Base-by-base conservation (phyloP, 257 asterid species). In the Anisodus tanguticus region DNA sequence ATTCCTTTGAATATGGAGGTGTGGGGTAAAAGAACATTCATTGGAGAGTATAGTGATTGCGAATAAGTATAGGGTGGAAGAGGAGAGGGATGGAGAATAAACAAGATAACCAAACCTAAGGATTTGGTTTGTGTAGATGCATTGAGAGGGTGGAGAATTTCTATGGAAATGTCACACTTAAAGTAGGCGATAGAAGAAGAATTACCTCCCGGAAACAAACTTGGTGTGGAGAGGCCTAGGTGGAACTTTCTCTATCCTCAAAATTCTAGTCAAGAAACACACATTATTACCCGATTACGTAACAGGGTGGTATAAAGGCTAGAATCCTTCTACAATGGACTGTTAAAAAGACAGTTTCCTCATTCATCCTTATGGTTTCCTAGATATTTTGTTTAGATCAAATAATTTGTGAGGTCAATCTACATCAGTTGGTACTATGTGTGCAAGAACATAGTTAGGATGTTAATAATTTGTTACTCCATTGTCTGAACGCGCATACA, bases 1-100 rank as follows among this genome's bases (percentile, higher is more conserved):
- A 51, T 76, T 76, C 26, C 81, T 51, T 49, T 51, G 62, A 26
- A 26, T 74, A 51, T 51, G 63, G 81, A 58, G 26, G 26, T 58
- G 26, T 58, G 22, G 64, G 64, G 10, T 58, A 19, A 8, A 16
- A 58, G 2, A 47, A 19, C 41, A 72, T 47, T n/a, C 79, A 45
- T 19, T 74, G 43, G 41, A 51, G 43, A 74, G 80, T 22, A 47
- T 59, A 19, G 60, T 22, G 80, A 47, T 60, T 60, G 68, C 15
- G 6, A 37, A 9, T 19, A 62, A 55, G 9, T 19, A 62, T 62
- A 19, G 37, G 13, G 68, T 60, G 35, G 68, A 62, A 9, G 15
- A 10, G 13, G 37, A 62, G 60, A 13, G 58, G 1, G 60, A 55
- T 55, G n/a, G 60, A 55, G 19, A 13, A 55, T 7, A 55, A 55